Conservation (phyloP, 345 rosid species). For the Rhodamnia rubescens region DNA sequence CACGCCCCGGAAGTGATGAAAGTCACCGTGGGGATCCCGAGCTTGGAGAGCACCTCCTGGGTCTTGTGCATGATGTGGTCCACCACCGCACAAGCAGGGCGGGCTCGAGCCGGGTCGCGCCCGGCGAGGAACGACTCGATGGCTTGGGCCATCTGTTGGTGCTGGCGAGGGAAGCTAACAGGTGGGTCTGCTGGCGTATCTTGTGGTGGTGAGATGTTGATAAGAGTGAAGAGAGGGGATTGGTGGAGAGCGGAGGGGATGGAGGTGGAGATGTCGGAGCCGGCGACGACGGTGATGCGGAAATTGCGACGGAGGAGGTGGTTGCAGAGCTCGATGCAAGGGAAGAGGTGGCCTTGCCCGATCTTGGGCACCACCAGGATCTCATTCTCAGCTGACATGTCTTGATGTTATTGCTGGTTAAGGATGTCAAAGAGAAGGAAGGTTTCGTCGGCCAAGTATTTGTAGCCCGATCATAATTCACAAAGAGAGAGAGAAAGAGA, state of each 20-base stretch:
- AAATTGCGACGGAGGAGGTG: conserved; percentile 2
- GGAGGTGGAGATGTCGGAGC: conserved; percentile 8
- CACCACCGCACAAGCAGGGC: conserved; percentile 23
- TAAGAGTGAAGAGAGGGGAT: conserved; percentile 1
- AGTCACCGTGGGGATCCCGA: conserved; percentile 17
- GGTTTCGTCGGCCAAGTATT: neutral
- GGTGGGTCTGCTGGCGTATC: neutral
- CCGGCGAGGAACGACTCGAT: conserved; percentile 10
- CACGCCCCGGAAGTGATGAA: conserved; percentile 40
- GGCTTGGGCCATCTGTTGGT: conserved; percentile 5
- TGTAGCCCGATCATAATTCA: neutral
- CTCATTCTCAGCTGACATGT: neutral
- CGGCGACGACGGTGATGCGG: conserved; percentile 6
- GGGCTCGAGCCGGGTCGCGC: neutral
- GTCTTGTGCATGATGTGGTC: conserved; percentile 34
- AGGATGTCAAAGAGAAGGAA: neutral
- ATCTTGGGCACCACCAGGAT: conserved; percentile 15
- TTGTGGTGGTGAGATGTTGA: neutral
- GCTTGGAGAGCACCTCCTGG: conserved; percentile 8
- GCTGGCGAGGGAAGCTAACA: neutral
- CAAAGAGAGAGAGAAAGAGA: fast-evolving
- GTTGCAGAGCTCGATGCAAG: conserved; percentile 24
- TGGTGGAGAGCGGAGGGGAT: conserved; percentile 10
- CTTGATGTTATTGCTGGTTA: neutral
- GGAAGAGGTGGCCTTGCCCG: conserved; percentile 23